Evolutionary conservation across 495 filamentous ascomycete species (phyloP), one percentile per base, ranked within the genome.

Genomic region (Neurospora intermedia): DNA sequence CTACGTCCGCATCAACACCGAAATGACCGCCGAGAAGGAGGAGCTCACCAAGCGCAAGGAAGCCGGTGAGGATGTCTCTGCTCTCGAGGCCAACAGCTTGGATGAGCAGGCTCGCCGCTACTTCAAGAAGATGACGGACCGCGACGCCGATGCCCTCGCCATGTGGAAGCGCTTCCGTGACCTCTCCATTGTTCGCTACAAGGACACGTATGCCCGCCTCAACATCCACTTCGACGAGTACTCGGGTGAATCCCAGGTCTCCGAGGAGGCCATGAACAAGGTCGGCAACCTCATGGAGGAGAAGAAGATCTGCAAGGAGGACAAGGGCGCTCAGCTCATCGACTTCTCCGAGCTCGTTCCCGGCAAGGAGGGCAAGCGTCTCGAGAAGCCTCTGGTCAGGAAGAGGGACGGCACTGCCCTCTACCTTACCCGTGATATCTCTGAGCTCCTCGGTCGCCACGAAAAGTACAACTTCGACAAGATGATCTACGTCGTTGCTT

Each of bases 151-250:
- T 23, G 94, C 92, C 2, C 83, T 97, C 62, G 91, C 89, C 48
- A 84, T 91, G 73, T 99, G 96, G 96, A 87, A 88, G 77, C 88
- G 90, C 23, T 99, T 98, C 87, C 88, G 96, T 79, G 92, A 96
- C 62, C 87, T 99, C 66, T 94, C 91, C 82, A 98, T 98, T 76
- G 84, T 88, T 73, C 90, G 91, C 78, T 97, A 97, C 83, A 90
- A 92, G 81, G 77, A 80, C 6, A 85, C 80, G 1, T 82, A 82
- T 70, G 80, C 78, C 66, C 80, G 80, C 71, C 76, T 82, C 23
- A 98, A 97, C 83, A 98, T 99, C 78, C 86, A 89, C 73, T 99
- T 94, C 77, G 94, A 98, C 79, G 91, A 93, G 71, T 99, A 99
- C 85, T 92, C 91, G 43, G 95, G 95, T 43, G 96, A 99, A 82